Evolutionary conservation across 371 early-diverging fungal species (phyloP).

Genomic region (Lichtheimia ornata): DNA sequence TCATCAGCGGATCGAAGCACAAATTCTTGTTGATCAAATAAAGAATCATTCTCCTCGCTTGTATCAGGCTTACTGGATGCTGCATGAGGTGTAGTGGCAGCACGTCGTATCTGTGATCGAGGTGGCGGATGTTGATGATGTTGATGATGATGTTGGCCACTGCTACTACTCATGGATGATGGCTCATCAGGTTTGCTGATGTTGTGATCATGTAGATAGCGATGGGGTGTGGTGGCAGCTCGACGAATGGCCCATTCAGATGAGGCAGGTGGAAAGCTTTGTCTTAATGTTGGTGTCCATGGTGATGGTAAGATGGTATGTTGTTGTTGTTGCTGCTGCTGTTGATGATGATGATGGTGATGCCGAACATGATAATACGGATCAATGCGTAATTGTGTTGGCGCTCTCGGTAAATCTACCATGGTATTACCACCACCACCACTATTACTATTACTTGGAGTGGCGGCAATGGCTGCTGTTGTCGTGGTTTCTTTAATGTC

Average conservation of each 20-base stretch:
- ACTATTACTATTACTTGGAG: too few relatives aligned
- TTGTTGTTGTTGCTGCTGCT: too few relatives aligned
- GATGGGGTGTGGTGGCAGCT: conserved; percentile 15
- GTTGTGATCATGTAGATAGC: conserved; percentile 1
- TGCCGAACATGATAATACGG: not conserved
- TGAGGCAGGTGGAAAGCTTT: conserved; percentile 15
- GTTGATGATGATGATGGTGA: not conserved
- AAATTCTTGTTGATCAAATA: conserved; percentile 42
- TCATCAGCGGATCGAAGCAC: conserved; percentile 27
- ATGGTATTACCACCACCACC: not conserved
- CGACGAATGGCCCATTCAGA: conserved; percentile 15
- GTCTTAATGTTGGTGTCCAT: conserved; percentile 13
- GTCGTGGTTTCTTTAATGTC: not conserved
- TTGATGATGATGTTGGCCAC: not conserved
- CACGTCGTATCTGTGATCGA: conserved; percentile 13
- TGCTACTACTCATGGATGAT: not conserved
- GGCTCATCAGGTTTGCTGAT: conserved; percentile 24
- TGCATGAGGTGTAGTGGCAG: conserved; percentile 14
- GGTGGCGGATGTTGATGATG: not conserved
- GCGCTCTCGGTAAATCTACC: not conserved
- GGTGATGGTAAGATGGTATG: conserved; percentile 3
- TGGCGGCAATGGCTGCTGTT: not conserved
- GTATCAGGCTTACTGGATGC: conserved; percentile 8
- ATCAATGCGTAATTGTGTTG: not conserved
- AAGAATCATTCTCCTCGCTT: conserved; percentile 8